Evolutionary conservation across 495 filamentous ascomycete species (phyloP).

Genomic region (Terfezia claveryi): DNA sequence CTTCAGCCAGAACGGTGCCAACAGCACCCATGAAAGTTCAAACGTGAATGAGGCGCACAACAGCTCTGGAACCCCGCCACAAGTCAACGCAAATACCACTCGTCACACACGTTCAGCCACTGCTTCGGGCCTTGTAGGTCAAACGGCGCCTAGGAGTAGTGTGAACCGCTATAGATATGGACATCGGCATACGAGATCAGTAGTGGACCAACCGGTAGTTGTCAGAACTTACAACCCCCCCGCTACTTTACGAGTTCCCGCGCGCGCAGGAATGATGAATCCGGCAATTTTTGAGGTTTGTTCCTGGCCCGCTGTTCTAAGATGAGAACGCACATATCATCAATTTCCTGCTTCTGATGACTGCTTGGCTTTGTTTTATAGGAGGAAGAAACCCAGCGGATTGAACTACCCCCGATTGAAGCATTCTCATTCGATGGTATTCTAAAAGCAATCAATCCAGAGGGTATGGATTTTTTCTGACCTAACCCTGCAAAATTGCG

Average conservation of each 20-base stretch:
- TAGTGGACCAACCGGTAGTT: constrained; percentile 18
- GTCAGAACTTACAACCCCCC: constrained; percentile 19
- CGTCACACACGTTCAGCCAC: not conserved
- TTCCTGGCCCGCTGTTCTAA: constrained; percentile 1
- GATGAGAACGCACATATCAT: not conserved
- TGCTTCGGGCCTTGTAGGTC: not conserved
- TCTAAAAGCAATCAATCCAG: constrained; percentile 16
- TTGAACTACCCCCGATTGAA: constrained; percentile 13
- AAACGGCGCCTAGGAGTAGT: not conserved
- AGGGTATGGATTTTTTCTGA: constrained; percentile 7
- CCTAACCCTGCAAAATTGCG: not conserved
- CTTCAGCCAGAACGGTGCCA: constrained; percentile 14
- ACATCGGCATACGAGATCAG: constrained; percentile 18
- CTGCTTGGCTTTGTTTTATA: constrained; percentile 5
- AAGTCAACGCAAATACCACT: not conserved
- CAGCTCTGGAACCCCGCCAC: not conserved
- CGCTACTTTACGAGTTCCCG: not conserved
- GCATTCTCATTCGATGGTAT: constrained; percentile 19
- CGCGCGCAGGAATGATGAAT: not conserved
- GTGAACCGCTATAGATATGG: constrained; percentile 18
- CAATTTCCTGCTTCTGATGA: constrained; percentile 3
- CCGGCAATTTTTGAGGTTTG: constrained; percentile 14
- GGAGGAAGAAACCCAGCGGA: constrained; percentile 15
- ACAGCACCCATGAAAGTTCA: not conserved
- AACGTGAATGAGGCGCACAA: not conserved